A percentile compares a stretch with the other conserved stretches of the same genome.
Evolutionary conservation across 805 yeast species (phyloP).

Genomic region (Ogataea neopini): DNA sequence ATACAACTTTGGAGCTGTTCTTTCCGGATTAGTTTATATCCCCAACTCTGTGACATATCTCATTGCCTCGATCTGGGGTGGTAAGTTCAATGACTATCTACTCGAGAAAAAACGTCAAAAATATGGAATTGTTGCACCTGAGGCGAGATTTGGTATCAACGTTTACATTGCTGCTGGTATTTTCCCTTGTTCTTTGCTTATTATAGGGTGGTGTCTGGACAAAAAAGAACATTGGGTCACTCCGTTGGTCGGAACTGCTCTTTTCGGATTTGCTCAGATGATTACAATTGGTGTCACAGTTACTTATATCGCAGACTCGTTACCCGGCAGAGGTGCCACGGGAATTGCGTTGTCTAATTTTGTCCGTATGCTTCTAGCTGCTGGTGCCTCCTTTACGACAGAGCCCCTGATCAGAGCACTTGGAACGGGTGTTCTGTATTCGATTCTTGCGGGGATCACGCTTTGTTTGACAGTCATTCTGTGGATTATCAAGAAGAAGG

Average conservation of each 20-base stretch:
- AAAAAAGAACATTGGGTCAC: constrained; percentile 69
- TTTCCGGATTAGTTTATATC: constrained; percentile 74
- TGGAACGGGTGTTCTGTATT: constrained; percentile 69
- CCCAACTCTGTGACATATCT: constrained; percentile 82
- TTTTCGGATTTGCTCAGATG: constrained; percentile 84
- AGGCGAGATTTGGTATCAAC: constrained; percentile 76
- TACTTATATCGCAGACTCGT: constrained; percentile 78
- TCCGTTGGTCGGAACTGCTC: constrained; percentile 78
- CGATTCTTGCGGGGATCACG: constrained; percentile 64
- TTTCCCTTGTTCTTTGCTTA: constrained; percentile 64
- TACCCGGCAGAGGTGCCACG: constrained; percentile 87
- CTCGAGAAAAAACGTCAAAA: constrained; percentile 50
- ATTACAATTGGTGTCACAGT: constrained; percentile 78
- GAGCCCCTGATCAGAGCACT: constrained; percentile 69
- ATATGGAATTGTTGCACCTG: constrained; percentile 71
- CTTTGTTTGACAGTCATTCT: constrained; percentile 44
- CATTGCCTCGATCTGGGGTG: constrained; percentile 77
- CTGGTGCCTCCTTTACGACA: constrained; percentile 71
- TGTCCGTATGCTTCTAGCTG: constrained; percentile 71
- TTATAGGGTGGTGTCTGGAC: constrained; percentile 82
- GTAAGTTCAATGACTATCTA: constrained; percentile 72
- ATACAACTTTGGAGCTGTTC: constrained; percentile 63
- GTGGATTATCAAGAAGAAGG: constrained; percentile 50
- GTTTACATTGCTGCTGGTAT: constrained; percentile 62
- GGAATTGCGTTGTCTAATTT: constrained; percentile 84